These are phyloP conservation scores for Leptodontidium sp. DNA, from an alignment of 2,329 filamentous ascomycete genomes.

Conservation along the genomic window DNA sequence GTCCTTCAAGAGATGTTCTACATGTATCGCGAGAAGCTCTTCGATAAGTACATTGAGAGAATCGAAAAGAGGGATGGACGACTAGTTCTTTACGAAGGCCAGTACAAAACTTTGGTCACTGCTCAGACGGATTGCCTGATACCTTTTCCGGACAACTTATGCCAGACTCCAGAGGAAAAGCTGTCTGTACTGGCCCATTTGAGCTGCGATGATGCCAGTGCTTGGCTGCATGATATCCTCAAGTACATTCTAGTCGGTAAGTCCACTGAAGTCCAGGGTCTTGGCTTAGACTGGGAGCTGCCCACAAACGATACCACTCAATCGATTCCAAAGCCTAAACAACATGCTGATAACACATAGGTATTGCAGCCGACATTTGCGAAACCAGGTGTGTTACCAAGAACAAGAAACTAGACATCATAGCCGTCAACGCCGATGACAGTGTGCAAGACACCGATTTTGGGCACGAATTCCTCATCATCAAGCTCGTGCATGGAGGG, in stretches of 20 bases:
- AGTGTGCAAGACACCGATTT: background rate
- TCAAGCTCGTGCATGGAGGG: constrained; percentile 10
- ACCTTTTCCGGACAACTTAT: background rate
- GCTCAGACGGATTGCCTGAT: background rate
- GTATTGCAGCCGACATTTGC: constrained; percentile 14
- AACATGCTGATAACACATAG: background rate
- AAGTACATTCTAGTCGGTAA: constrained; percentile 22
- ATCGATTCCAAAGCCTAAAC: background rate
- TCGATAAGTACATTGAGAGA: constrained; percentile 16
- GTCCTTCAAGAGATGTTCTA: constrained; percentile 25
- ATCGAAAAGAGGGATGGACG: constrained; percentile 17
- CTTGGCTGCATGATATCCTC: constrained; percentile 25
- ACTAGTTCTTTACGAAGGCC: constrained; percentile 7
- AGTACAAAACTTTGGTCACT: background rate
- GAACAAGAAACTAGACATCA: constrained; percentile 10
- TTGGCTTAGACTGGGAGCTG: too few species aligned
- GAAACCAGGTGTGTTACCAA: background rate
- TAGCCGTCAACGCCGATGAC: background rate
- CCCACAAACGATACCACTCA: too few species aligned
- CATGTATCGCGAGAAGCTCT: constrained; percentile 23
- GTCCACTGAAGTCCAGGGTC: background rate
- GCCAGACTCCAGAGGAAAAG: constrained; percentile 10
- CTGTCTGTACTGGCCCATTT: constrained; percentile 13
- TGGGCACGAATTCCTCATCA: constrained; percentile 13
- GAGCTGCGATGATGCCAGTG: constrained; percentile 21